These are phyloP conservation scores for Coprinopsis strossmayeri DNA, from an alignment of 768 basidiomycete species.

Conservation along the genomic window DNA sequence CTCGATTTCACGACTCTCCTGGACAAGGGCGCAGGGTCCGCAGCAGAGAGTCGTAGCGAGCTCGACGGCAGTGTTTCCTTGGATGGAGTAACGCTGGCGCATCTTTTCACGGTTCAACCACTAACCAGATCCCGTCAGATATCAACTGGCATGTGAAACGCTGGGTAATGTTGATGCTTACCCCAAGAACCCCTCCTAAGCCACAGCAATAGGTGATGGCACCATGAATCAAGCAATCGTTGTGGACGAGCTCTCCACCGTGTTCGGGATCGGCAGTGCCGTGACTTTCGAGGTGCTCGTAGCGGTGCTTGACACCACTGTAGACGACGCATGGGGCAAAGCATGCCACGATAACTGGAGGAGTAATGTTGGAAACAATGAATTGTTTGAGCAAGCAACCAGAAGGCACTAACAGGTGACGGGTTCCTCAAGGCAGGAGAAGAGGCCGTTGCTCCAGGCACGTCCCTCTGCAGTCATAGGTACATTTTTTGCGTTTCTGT, in stretches of 20 bases:
- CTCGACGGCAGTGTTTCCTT: conserved; percentile 35
- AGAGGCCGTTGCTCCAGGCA: conserved; percentile 29
- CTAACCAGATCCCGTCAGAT: too few relatives aligned
- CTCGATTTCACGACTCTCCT: conserved; percentile 41
- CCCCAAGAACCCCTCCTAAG: conserved; percentile 35
- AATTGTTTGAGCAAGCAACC: background rate
- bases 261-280: conserved; percentile 30
- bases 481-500: conserved; percentile 28
- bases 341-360: too few relatives aligned
- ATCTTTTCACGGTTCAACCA: conserved; percentile 29
- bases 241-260: conserved; percentile 22
- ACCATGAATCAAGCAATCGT: conserved; percentile 32
- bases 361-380: conserved; percentile 21
- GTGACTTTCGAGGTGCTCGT: conserved; percentile 28
- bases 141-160: too few relatives aligned
- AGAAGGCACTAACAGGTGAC: conserved; percentile 23
- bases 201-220: conserved; percentile 22
- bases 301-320: conserved; percentile 32
- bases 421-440: conserved; percentile 23
- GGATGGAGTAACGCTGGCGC: conserved; percentile 40
- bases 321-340: conserved; percentile 39
- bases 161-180: conserved; percentile 14
- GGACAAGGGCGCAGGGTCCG: conserved; percentile 39
- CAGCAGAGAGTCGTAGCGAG: conserved; percentile 36
- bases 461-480: conserved; percentile 27